These are phyloP conservation scores for Meredithiella fracta DNA, from an alignment of 2,329 filamentous ascomycete genomes.

Conservation along the genomic window DNA sequence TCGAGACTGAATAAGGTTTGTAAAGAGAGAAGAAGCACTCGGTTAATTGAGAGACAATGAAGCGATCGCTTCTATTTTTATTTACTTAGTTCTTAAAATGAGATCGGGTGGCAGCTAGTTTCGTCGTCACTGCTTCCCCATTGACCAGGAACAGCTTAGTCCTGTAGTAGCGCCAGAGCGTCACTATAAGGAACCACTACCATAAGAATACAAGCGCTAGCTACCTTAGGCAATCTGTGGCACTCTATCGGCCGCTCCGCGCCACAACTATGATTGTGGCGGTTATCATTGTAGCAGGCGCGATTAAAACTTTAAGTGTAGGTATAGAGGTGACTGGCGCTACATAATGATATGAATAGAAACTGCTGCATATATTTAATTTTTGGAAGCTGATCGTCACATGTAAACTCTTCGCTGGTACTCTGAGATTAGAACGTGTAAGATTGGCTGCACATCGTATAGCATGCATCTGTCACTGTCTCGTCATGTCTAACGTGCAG, in stretches of 20 bases:
- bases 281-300: background rate
- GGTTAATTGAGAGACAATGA: too few relatives aligned
- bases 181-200: background rate
- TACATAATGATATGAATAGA: background rate
- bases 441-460: background rate
- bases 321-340: background rate
- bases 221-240: background rate
- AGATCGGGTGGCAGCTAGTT: background rate
- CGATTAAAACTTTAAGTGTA: background rate
- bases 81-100: background rate
- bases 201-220: background rate
- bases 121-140: background rate
- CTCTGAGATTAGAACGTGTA: background rate
- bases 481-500: background rate
- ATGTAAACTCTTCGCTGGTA: background rate
- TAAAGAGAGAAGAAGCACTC: too few relatives aligned
- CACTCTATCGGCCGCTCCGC: background rate
- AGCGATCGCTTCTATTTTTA: background rate
- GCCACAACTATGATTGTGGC: background rate
- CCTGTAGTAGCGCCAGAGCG: background rate
- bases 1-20: too few relatives aligned
- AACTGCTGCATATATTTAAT: background rate
- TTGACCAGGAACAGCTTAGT: background rate
- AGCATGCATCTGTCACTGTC: background rate
- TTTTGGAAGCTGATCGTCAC: background rate